A percentile compares a stretch with the other conserved stretches of the same genome.
Conservation (phyloP, 148 eudicot species). For the Agrostemma githago region DNA sequence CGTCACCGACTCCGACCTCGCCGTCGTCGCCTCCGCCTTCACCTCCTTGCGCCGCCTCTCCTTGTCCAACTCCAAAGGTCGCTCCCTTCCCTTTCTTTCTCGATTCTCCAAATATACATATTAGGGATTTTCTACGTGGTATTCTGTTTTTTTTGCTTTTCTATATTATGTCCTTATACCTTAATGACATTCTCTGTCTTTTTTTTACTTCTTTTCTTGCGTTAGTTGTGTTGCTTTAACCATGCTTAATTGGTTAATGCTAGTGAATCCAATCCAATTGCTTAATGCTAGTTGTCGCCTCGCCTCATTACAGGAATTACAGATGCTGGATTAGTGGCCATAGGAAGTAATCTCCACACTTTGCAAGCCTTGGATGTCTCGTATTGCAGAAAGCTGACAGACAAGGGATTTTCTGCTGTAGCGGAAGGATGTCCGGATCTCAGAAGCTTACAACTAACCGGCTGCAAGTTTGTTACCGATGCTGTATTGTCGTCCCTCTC, state of each 20-base stretch:
- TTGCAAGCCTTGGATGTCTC: conserved; percentile 77
- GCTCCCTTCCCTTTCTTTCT: not conserved
- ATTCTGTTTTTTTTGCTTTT: too few relatives aligned
- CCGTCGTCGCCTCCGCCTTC: conserved; percentile 61
- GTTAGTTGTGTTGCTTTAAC: too few relatives aligned
- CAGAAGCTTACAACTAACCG: conserved; percentile 63
- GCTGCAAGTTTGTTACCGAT: conserved; percentile 77
- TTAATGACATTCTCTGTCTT: too few relatives aligned
- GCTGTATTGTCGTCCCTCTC: conserved; percentile 49
- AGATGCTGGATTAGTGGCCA: conserved; percentile 62
- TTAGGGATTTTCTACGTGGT: too few relatives aligned
- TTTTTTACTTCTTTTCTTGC: too few relatives aligned
- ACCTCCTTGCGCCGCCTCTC: conserved; percentile 47
- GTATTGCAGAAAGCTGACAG: conserved; percentile 72
- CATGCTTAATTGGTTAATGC: too few relatives aligned
- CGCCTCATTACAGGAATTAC: conserved; percentile 51
- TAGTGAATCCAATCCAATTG: not conserved
- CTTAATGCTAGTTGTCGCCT: conserved; percentile 22
- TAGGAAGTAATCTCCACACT: conserved; percentile 60
- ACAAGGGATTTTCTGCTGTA: conserved; percentile 67
- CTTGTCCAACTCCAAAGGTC: conserved; percentile 66
- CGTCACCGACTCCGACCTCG: conserved; percentile 74
- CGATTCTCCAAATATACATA: too few relatives aligned
- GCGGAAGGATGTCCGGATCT: conserved; percentile 73
- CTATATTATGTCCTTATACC: too few relatives aligned